A percentile compares a stretch with the other conserved stretches of the same genome.
Evolutionary conservation across 352 stramenopile species (phyloP).

Genomic region (Phytophthora rubi): DNA sequence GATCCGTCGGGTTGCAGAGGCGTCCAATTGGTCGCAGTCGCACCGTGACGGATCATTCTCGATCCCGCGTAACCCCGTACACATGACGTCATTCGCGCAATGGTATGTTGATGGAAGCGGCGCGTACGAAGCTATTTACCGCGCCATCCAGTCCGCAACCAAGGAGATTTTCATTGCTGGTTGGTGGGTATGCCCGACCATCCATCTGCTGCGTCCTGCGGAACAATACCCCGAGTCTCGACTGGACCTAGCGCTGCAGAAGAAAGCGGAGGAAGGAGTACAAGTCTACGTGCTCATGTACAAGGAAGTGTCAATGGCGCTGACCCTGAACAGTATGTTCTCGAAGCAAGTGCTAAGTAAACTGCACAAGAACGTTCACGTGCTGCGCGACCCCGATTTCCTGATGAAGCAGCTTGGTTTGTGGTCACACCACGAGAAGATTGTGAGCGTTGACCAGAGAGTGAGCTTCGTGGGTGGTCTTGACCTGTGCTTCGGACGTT

Average conservation of each 20-base stretch:
- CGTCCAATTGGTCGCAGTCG: slow-evolving; percentile 76
- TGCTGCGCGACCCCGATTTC: slow-evolving; percentile 90
- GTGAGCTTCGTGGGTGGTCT: slow-evolving; percentile 91
- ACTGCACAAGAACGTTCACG: slow-evolving; percentile 84
- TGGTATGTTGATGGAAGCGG: slow-evolving; percentile 87
- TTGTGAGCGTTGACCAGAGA: slow-evolving; percentile 90
- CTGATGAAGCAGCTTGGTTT: slow-evolving; percentile 88
- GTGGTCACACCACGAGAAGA: slow-evolving; percentile 94
- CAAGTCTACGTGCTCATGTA: slow-evolving; percentile 93
- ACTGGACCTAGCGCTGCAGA: slow-evolving; percentile 67
- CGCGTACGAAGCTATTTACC: slow-evolving; percentile 79
- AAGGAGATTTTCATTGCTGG: slow-evolving; percentile 92
- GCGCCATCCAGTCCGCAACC: slow-evolving; percentile 61
- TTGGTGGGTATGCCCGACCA: slow-evolving; percentile 90
- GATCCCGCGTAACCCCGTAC: slow-evolving; percentile 70
- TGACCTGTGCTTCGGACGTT: slow-evolving; percentile 91
- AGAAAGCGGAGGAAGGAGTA: slow-evolving; percentile 83
- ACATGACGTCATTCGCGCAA: slow-evolving; percentile 68
- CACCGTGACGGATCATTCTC: slow-evolving; percentile 85
- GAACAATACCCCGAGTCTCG: slow-evolving; percentile 64
- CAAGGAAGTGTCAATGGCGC: slow-evolving; percentile 85
- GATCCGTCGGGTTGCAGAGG: slow-evolving; percentile 74
- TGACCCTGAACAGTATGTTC: slow-evolving; percentile 87
- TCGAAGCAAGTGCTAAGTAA: slow-evolving; percentile 73
- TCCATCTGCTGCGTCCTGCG: slow-evolving; percentile 79